Evolutionary conservation across 495 filamentous ascomycete genomes (phyloP).

Genomic region (Hypomontagnella submonticulosa): DNA sequence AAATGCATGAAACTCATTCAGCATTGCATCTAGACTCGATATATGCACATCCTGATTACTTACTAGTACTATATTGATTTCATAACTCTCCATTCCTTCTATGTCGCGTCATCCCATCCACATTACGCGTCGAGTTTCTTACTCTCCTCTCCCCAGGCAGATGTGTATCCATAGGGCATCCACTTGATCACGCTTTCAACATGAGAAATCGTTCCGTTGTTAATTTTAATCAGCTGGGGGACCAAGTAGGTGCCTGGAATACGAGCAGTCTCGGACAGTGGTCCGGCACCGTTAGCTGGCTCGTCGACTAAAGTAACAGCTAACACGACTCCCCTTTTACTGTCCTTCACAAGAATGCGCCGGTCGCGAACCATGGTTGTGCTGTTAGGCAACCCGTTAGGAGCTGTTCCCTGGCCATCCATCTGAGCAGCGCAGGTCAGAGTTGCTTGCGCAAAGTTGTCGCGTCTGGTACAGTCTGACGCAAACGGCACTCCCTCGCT

Average conservation of each 20-base stretch:
- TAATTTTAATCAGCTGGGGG: conserved; percentile 40
- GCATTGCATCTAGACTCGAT: background rate
- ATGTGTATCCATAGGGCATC: conserved; percentile 42
- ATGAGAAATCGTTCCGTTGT: conserved; percentile 32
- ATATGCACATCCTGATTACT: background rate
- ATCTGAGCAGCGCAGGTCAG: conserved; percentile 40
- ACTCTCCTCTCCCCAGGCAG: conserved; percentile 28
- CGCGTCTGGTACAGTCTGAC: conserved; percentile 30
- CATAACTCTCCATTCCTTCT: background rate
- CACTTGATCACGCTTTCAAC: conserved; percentile 43
- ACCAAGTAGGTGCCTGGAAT: conserved; percentile 41
- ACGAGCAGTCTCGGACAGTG: conserved; percentile 27
- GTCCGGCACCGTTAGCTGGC: conserved; percentile 31
- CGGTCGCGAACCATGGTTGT: conserved; percentile 40
- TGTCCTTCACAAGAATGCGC: conserved; percentile 33
- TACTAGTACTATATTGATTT: too few relatives aligned
- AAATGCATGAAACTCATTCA: background rate
- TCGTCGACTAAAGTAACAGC: conserved; percentile 38
- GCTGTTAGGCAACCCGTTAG: conserved; percentile 37
- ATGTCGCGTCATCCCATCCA: background rate
- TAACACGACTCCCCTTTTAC: conserved; percentile 25
- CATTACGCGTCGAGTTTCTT: conserved; percentile 1
- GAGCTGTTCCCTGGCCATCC: conserved; percentile 30
- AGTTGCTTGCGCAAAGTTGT: conserved; percentile 34
- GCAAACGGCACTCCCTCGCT: conserved; percentile 34